phyloP scores from a whole-genome alignment of 106 monocot genomes.

The Allium cepa region DNA sequence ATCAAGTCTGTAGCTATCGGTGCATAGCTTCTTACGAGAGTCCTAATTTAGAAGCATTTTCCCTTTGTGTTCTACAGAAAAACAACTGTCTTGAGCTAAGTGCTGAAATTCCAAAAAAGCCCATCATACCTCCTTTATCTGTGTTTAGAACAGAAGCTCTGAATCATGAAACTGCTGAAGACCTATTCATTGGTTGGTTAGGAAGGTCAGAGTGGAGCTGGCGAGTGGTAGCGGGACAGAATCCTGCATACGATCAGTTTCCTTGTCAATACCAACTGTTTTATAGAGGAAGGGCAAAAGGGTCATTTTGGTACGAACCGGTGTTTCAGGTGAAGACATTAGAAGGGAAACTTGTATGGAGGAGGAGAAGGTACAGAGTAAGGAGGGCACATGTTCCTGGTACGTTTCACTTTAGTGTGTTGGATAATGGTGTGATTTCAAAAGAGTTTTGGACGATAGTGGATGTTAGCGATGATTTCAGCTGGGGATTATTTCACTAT shows the following conservation, averaged over 20 bases:
- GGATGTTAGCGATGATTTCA: conserved; percentile 73
- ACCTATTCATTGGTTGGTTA: conserved; percentile 89
- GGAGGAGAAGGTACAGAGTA: conserved; percentile 63
- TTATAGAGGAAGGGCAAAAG: conserved; percentile 77
- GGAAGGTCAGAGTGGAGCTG: conserved; percentile 78
- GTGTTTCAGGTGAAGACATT: conserved; percentile 79
- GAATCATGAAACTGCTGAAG: conserved; percentile 84
- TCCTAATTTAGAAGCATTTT: conserved; percentile 75
- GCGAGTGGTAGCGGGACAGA: conserved; percentile 83
- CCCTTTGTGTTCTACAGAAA: conserved; percentile 84
- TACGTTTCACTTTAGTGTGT: conserved; percentile 73
- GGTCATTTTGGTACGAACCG: conserved; percentile 90
- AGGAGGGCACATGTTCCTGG: conserved; percentile 56
- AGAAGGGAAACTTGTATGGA: conserved; percentile 68
- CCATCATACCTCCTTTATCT: conserved; percentile 39
- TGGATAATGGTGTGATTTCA: conserved; percentile 86
- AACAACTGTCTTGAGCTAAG: conserved; percentile 83
- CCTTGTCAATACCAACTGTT: conserved; percentile 91
- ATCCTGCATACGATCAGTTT: conserved; percentile 94
- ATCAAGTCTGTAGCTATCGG: conserved; percentile 90
- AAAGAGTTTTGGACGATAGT: conserved; percentile 91
- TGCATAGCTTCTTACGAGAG: conserved; percentile 94
- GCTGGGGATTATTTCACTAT: conserved; percentile 95
- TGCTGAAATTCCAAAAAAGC: conserved; percentile 72
- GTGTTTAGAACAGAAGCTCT: conserved; percentile 53